A percentile compares a stretch with the other conserved stretches of the same genome.
Conservation (phyloP, 1,139 yeast genomes). For the Candida dubliniensis region DNA sequence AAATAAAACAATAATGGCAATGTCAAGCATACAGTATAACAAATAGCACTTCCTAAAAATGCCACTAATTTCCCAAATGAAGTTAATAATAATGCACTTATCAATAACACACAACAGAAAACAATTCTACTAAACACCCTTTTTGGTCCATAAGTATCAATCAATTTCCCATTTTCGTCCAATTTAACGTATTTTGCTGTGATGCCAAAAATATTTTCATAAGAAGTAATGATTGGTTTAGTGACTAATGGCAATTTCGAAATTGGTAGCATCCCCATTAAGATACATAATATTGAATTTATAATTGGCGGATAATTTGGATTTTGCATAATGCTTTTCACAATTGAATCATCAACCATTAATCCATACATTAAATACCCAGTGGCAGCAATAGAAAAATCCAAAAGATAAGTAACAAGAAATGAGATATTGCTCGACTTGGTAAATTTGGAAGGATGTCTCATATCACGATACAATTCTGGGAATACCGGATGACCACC, state of each 20-base stretch:
- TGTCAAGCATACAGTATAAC: conserved; percentile 77
- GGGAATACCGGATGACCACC: conserved; percentile 91
- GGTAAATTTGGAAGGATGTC: conserved; percentile 56
- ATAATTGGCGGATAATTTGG: conserved; percentile 33
- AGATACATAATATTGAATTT: conserved; percentile 29
- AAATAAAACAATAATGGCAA: conserved; percentile 75
- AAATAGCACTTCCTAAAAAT: conserved; percentile 77
- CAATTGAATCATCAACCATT: conserved; percentile 37
- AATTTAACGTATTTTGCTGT: conserved; percentile 8
- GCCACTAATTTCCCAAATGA: conserved; percentile 84
- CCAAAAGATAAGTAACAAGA: conserved; percentile 32
- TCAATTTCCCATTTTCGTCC: conserved; percentile 8
- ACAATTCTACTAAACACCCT: conserved; percentile 31
- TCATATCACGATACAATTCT: conserved; percentile 77
- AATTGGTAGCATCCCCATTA: conserved; percentile 43
- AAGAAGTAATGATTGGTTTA: conserved; percentile 43
- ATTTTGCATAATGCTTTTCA: conserved; percentile 40
- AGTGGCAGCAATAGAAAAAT: conserved; percentile 33
- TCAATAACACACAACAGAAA: conserved; percentile 30
- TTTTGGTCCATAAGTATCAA: conserved; percentile 17
- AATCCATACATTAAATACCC: conserved; percentile 46
- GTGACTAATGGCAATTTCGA: conserved; percentile 43
- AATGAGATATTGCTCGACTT: conserved; percentile 34
- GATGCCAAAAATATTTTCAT: conserved; percentile 28
- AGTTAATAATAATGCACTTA: conserved; percentile 61